These are phyloP conservation scores for Gonapodya prolifera DNA, from an alignment of 192 early-diverging fungal species.

Conservation along the genomic window DNA sequence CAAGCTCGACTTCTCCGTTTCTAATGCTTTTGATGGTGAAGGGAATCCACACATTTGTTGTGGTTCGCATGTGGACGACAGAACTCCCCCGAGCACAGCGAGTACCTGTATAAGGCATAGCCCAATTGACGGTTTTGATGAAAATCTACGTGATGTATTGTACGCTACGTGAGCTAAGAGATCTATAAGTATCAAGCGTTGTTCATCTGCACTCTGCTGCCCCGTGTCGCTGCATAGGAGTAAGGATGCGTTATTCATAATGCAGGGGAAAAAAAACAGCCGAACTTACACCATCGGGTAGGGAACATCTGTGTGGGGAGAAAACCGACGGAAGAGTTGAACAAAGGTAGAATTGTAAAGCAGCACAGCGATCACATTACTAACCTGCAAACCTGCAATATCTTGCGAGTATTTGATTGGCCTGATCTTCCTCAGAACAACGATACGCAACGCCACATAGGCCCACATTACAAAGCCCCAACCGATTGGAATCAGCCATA, in stretches of 20 bases:
- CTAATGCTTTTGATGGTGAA: no score
- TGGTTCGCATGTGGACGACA: no score
- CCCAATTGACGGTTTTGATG: no score
- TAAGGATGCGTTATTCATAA: neutral
- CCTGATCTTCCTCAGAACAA: constrained; percentile 41
- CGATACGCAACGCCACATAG: constrained; percentile 55
- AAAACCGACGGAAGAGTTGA: neutral
- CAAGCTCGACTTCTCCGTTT: neutral
- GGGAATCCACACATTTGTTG: no score
- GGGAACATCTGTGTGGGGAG: neutral
- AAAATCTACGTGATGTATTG: no score
- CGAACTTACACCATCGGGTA: neutral
- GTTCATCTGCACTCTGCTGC: neutral
- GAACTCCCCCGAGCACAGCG: no score
- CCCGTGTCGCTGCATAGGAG: neutral
- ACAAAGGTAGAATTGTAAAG: neutral
- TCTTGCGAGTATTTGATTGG: constrained; percentile 38
- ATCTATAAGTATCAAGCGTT: neutral
- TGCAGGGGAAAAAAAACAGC: neutral
- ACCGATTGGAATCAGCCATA: constrained; percentile 76
- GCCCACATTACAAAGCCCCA: constrained; percentile 65
- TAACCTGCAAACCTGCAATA: neutral
- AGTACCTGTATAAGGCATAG: no score
- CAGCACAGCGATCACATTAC: neutral
- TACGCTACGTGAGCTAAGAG: no score